phyloP scores from a whole-genome alignment of 2,329 filamentous ascomycete species.

The Talaromyces albobiverticillius region DNA sequence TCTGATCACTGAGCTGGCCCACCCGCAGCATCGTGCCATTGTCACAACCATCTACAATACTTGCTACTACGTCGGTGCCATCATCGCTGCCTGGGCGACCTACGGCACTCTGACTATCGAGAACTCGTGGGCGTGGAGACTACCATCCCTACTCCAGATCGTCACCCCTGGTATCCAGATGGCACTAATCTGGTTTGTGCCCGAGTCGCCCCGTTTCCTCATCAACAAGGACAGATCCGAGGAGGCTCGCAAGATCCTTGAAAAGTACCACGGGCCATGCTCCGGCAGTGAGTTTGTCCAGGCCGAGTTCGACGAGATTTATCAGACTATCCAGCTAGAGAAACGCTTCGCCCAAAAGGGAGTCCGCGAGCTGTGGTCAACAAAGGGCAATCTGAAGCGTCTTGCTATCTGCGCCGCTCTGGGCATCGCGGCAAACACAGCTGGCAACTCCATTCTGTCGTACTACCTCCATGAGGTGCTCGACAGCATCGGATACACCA shows the following conservation, averaged over 20 bases:
- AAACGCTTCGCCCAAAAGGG: no score
- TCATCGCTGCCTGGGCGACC: neutral
- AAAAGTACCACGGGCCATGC: conserved; percentile 40
- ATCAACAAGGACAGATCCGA: conserved; percentile 1
- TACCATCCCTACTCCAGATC: conserved; percentile 36
- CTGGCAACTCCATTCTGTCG: no score
- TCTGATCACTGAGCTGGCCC: neutral
- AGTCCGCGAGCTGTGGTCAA: no score
- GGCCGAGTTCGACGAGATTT: no score
- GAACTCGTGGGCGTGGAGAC: neutral
- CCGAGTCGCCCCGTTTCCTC: no score
- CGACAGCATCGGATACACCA: neutral
- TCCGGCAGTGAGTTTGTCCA: no score
- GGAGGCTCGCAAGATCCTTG: conserved; percentile 27
- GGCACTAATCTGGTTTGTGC: conserved; percentile 19
- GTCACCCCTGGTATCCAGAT: conserved; percentile 23
- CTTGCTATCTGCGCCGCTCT: no score
- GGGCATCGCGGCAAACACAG: no score
- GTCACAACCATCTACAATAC: neutral
- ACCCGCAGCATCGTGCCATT: neutral
- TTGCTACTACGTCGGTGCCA: neutral
- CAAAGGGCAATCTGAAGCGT: no score
- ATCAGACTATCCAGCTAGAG: no score
- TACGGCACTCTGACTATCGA: neutral
- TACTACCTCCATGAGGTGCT: neutral